A percentile compares a stretch with the other conserved stretches of the same genome.
These are phyloP conservation scores for Dipodascopsis tothii DNA, from an alignment of 805 yeast species.

Conservation along the genomic window DNA sequence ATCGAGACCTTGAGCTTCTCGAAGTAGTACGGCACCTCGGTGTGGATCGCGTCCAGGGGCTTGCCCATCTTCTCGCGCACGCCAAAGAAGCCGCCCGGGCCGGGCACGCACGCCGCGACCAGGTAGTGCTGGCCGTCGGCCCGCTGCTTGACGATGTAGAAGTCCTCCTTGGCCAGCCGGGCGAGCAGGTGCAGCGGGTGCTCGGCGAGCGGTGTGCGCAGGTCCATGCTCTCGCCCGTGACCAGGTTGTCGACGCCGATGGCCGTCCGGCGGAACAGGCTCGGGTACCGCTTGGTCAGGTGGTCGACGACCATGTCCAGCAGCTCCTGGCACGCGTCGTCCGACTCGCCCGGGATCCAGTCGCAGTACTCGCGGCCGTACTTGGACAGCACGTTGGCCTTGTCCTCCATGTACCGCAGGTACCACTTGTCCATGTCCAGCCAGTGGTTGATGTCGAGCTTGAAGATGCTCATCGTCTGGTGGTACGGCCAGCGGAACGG, in stretches of 20 bases:
- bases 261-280: conserved; percentile 46
- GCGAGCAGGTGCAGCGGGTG: conserved; percentile 58
- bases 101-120: conserved; percentile 68
- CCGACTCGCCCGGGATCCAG: conserved; percentile 58
- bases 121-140: conserved; percentile 54
- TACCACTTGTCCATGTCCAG: conserved; percentile 73
- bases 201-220: conserved; percentile 51
- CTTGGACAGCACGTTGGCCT: conserved; percentile 47
- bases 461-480: conserved; percentile 69
- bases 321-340: conserved; percentile 49
- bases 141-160: conserved; percentile 53
- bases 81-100: conserved; percentile 72
- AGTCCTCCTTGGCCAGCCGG: conserved; percentile 66
- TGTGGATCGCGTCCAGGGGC: conserved; percentile 56
- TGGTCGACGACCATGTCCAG: conserved; percentile 57
- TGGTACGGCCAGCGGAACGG: conserved; percentile 77
- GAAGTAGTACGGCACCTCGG: conserved; percentile 61
- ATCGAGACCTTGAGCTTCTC: conserved; percentile 58
- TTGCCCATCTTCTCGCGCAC: conserved; percentile 53
- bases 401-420: conserved; percentile 53
- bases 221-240: conserved; percentile 55
- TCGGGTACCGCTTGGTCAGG: conserved; percentile 55
- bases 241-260: conserved; percentile 53
- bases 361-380: conserved; percentile 58
- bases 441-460: conserved; percentile 69